Conservation (phyloP, 148 eudicot species). For the Dysphania ambrosioides region DNA sequence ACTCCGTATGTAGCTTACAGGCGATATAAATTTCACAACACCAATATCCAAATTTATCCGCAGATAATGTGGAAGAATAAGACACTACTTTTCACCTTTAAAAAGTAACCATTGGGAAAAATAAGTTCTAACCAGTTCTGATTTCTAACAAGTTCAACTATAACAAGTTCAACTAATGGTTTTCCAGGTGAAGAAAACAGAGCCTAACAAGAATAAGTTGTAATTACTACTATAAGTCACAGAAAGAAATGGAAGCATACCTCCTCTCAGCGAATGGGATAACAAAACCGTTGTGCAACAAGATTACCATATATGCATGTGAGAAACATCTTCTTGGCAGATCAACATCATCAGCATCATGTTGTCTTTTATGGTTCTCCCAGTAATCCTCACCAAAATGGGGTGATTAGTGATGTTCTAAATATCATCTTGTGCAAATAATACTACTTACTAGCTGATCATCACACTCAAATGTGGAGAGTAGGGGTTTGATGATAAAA, state of each 20-base stretch:
- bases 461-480: no score
- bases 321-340: slow-evolving; percentile 40
- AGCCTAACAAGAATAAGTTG: background rate
- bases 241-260: slow-evolving; percentile 21
- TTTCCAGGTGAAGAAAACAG: background rate
- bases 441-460: no score
- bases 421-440: no score
- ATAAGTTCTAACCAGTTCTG: background rate
- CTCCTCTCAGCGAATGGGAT: slow-evolving; percentile 34
- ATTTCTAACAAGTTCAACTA: no score
- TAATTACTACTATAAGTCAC: background rate
- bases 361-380: slow-evolving; percentile 31
- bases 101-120: background rate
- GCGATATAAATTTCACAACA: background rate
- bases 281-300: slow-evolving; percentile 35
- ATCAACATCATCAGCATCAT: slow-evolving; percentile 31
- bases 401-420: slow-evolving; percentile 10
- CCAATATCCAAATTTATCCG: background rate
- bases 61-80: background rate
- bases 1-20: background rate
- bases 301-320: slow-evolving; percentile 33
- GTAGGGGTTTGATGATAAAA: no score
- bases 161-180: background rate
- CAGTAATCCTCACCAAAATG: slow-evolving; percentile 41
- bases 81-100: background rate